Evolutionary conservation across 2,329 filamentous ascomycete species (phyloP).

Genomic region (Claviceps purpurea): DNA sequence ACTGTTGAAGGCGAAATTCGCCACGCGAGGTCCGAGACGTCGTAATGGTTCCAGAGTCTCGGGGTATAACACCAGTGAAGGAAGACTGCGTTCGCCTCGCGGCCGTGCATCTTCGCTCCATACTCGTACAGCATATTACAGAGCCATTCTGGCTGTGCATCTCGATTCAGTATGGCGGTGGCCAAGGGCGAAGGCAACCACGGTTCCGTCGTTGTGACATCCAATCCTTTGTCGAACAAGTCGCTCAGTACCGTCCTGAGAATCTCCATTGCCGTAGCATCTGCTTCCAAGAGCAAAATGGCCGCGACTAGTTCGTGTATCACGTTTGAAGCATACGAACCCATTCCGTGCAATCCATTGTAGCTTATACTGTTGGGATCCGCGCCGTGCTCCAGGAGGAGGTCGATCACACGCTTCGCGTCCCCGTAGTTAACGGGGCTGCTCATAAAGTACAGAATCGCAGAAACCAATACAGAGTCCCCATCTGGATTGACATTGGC

Average conservation of each 20-base stretch:
- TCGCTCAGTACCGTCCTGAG: not conserved
- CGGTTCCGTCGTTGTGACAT: not conserved
- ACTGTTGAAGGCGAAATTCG: not conserved
- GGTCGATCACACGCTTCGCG: not conserved
- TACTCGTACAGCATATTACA: not conserved
- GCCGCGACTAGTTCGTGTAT: not conserved
- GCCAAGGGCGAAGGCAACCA: not conserved
- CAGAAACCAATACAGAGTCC: not conserved
- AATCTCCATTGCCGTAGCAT: not conserved
- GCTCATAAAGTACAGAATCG: not conserved
- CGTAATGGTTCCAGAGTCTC: not conserved
- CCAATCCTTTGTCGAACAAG: not conserved
- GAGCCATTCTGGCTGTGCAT: constrained; percentile 1
- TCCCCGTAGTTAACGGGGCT: no score
- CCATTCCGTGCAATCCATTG: not conserved
- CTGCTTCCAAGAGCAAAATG: not conserved
- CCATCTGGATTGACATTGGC: constrained; percentile 1
- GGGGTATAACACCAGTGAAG: not conserved
- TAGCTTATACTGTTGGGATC: not conserved
- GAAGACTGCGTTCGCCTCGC: not conserved
- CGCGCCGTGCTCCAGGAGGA: not conserved
- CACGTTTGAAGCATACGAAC: not conserved
- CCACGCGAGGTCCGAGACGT: not conserved
- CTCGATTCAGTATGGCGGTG: not conserved
- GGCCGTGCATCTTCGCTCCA: not conserved